phyloP scores from a whole-genome alignment of 176 grass and related monocot genomes.

The Saccharum spontaneum region DNA sequence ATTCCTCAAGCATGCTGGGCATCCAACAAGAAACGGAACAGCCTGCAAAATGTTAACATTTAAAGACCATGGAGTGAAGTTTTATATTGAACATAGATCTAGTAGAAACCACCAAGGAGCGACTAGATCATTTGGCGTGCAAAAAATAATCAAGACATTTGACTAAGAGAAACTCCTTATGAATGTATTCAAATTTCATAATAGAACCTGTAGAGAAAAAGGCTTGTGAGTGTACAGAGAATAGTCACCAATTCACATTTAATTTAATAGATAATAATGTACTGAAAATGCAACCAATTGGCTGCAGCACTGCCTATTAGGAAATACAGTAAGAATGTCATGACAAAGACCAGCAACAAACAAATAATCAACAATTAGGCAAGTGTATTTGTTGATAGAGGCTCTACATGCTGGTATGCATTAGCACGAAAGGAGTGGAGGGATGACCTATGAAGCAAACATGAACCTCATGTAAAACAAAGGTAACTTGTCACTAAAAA shows the following conservation, averaged over 20 bases:
- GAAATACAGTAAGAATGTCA: slow-evolving; percentile 1
- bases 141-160: slow-evolving; percentile 24
- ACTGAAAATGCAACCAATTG: background rate
- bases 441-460: slow-evolving; percentile 22
- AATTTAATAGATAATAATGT: background rate
- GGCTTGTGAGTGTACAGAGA: background rate
- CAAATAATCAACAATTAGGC: slow-evolving; percentile 9
- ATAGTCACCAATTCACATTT: background rate
- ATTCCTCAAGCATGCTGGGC: slow-evolving; percentile 98
- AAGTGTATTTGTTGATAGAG: slow-evolving; percentile 7
- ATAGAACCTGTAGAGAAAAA: slow-evolving; percentile 24
- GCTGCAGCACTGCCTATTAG: background rate
- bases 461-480: slow-evolving; percentile 11
- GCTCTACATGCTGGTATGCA: slow-evolving; percentile 21
- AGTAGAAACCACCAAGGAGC: slow-evolving; percentile 24
- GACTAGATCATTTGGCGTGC: slow-evolving; percentile 26
- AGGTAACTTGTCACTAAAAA: background rate
- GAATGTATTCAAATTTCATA: background rate
- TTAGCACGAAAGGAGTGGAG: background rate
- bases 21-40: slow-evolving; percentile 98
- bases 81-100: slow-evolving; percentile 18
- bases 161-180: background rate
- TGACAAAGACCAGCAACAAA: slow-evolving; percentile 15
- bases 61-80: background rate
- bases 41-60: slow-evolving; percentile 60